Base-by-base conservation (phyloP, 305 asterid genomes). In the Fraxinus nigra region DNA sequence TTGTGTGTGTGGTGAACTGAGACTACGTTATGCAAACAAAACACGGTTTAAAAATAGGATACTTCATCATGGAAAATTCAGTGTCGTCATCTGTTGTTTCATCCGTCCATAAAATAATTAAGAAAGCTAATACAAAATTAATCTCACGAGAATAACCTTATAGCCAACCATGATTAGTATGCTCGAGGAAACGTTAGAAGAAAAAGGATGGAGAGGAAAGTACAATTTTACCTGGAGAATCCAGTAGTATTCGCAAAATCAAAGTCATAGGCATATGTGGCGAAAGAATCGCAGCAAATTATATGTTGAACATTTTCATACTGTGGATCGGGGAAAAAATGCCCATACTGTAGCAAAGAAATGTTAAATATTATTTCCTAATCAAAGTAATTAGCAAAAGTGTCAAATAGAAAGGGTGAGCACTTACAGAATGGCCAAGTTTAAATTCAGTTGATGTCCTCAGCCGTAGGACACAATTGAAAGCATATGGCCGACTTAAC, bases 321-420 rank as follows among this genome's bases (percentile, higher is more conserved):
- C 84, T 92, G 98, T 3, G 99, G 98, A 84, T 95, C 99, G 18
- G 99, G 98, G 87, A 95, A 95, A 90, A 93, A 95, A 89, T 95
- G 99, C 48, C 99, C 99, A 85, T 93, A 95, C 99, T 95, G 98
- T 83, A 84, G 86, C 78, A 89, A 78, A 79, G 10, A 89, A 84
- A 83, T 59, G 65, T 78, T 56, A 82, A 73, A 82, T 70, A 85
- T 88, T 85, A 85, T 75, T 80, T 65, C 81, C 87, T 46, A 82
- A 72, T 63, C 37, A 76, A 3, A 35, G 79, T 26, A 76, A 76
- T n/a, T 28, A 79, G 76, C 84, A 74, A 76, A 13, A 73, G 54
- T 10, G 81, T 26, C 46, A 79, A 16, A 16, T 32, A 56, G 72
- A 84, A 82, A 82, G 59, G 69, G 80, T 75, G 37, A 76, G 73